A percentile compares a stretch with the other conserved stretches of the same genome.
Evolutionary conservation across 2,329 filamentous ascomycete species (phyloP).

Genomic region (Epichloe brachyelytri): DNA sequence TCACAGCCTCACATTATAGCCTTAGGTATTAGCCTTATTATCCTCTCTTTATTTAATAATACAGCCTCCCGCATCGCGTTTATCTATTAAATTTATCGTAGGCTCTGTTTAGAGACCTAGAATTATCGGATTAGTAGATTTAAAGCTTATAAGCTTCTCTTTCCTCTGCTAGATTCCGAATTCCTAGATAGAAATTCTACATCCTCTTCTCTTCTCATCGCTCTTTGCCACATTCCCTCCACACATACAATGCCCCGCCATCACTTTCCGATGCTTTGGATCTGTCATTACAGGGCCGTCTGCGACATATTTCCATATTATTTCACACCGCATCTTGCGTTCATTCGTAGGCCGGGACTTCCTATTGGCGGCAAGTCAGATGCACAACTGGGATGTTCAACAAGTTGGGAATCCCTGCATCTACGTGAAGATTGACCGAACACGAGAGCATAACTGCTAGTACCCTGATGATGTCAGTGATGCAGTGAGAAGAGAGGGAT

Average conservation of each 20-base stretch:
- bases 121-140: too few relatives aligned
- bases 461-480: background rate
- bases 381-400: background rate
- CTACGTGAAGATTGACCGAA: background rate
- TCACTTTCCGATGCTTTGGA: background rate
- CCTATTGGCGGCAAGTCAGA: background rate
- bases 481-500: background rate
- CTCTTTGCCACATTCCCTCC: too few relatives aligned
- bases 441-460: background rate
- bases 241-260: background rate
- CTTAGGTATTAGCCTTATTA: too few relatives aligned
- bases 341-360: background rate
- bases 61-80: too few relatives aligned
- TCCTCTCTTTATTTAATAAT: too few relatives aligned
- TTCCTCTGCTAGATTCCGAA: too few relatives aligned
- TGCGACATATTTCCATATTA: background rate
- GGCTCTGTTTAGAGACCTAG: too few relatives aligned
- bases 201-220: too few relatives aligned
- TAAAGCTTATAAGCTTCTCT: too few relatives aligned
- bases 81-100: too few relatives aligned
- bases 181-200: too few relatives aligned
- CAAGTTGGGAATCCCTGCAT: background rate
- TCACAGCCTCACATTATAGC: too few relatives aligned
- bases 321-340: background rate
- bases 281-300: background rate